Evolutionary conservation across 306 rosid species (phyloP), one percentile per base, ranked within the genome.

Genomic region (Vigna angularis): DNA sequence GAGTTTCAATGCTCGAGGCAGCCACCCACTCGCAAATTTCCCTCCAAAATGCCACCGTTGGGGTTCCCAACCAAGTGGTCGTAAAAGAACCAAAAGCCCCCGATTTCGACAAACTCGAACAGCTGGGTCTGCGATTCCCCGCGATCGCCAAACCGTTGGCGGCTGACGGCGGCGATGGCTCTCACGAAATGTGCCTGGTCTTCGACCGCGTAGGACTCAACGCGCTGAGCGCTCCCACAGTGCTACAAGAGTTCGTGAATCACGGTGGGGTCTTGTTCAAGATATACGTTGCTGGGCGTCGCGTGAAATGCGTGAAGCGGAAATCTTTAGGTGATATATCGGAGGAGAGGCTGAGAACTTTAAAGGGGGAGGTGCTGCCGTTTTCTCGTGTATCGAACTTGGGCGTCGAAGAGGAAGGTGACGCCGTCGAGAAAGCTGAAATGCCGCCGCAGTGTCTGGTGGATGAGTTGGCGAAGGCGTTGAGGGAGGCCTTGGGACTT

Each of bases 261-360:
- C 97, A 92, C n/a, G 90, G 93, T 9, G 95, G 93, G 0, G 90
- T 86, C 0, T 36, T 92, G 6, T 92, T 88, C 90, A 92, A 92
- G 86, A 82, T 88, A 20, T 92, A 92, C 63, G 93, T 86, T 26
- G 87, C 90, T 10, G 95, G 97, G 47, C 73, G 70, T 12, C 79
- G 72, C 53, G 80, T 82, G 13, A 67, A 11, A 32, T 92, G 93
- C 79, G 91, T 90, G 13, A 90, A 81, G 81, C 86, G 95, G 16
- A 77, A 79, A 58, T 92, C 95, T 14, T 44, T 92, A 83, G 63
- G 64, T 3, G 89, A 92, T 56, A 66, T 84, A 34, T 36, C 83
- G 0, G 76, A 83, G 4, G 87, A 76, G 78, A 78, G 53, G 74
- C 22, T 74, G 48, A 50, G 17, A 18, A 42, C 51, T 32, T 6